These are phyloP conservation scores for Wickerhamiella allomyrinae DNA, from an alignment of 805 yeast genomes.

Conservation along the genomic window DNA sequence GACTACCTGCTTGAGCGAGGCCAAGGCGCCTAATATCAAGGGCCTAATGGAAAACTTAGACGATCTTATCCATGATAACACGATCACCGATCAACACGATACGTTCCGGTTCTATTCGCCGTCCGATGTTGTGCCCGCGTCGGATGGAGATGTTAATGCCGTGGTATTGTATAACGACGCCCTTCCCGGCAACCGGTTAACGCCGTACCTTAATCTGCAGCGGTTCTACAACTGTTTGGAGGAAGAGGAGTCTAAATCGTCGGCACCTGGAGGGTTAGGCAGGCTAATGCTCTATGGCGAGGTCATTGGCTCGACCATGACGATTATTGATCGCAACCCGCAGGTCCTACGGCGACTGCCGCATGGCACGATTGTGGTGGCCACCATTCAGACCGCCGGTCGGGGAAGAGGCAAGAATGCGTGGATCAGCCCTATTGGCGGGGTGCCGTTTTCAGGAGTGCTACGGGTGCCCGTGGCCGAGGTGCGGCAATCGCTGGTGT, in stretches of 20 bases:
- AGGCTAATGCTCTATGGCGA: conserved; percentile 61
- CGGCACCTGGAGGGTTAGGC: conserved; percentile 33
- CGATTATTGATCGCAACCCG: conserved; percentile 62
- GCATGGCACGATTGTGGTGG: conserved; percentile 51
- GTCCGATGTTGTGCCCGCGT: neutral
- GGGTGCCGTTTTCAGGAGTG: conserved; percentile 65
- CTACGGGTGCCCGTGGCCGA: conserved; percentile 40
- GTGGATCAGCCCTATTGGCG: conserved; percentile 93
- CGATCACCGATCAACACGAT: conserved; percentile 41
- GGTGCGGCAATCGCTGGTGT: conserved; percentile 49
- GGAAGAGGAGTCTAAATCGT: conserved; percentile 18
- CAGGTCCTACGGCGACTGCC: conserved; percentile 46
- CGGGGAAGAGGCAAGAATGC: conserved; percentile 89
- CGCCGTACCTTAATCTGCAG: conserved; percentile 61
- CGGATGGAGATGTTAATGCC: conserved; percentile 33
- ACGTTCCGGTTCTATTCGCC: conserved; percentile 30
- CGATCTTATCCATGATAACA: conserved; percentile 19
- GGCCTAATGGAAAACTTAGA: conserved; percentile 21
- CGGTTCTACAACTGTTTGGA: conserved; percentile 37
- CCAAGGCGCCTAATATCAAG: conserved; percentile 18
- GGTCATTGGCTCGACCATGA: conserved; percentile 77
- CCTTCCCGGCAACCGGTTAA: conserved; percentile 36
- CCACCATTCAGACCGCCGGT: conserved; percentile 78
- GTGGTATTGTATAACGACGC: conserved; percentile 33
- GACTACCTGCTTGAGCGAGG: conserved; percentile 9